Conservation (phyloP, 2,329 filamentous ascomycete genomes). For the Fusarium chuoi region DNA sequence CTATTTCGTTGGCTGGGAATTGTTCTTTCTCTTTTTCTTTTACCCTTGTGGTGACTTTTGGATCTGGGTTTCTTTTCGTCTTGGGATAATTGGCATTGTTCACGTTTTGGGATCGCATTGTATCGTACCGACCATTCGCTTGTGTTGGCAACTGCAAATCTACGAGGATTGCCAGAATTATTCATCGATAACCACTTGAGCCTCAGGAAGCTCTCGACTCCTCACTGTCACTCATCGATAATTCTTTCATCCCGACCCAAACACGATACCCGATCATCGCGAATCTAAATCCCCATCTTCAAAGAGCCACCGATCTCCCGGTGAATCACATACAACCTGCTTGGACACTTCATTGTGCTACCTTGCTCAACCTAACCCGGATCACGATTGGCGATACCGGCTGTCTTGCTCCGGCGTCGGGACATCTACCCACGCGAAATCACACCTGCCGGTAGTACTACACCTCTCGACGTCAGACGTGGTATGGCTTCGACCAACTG, state of each 20-base stretch:
- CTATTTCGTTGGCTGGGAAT: constrained; percentile 20
- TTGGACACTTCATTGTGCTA: constrained; percentile 34
- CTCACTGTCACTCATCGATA: constrained; percentile 4
- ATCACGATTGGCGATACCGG: constrained; percentile 30
- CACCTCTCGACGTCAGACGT: constrained; percentile 23
- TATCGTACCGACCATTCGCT: constrained; percentile 10
- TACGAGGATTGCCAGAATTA: constrained; percentile 7
- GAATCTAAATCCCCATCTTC: neutral
- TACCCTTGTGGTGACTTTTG: constrained; percentile 21
- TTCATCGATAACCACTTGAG: constrained; percentile 22
- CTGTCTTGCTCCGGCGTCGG: constrained; percentile 24
- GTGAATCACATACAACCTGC: constrained; percentile 6
- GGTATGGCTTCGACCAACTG: constrained; percentile 41
- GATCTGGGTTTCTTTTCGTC: constrained; percentile 31
- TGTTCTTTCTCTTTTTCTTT: constrained; percentile 12
- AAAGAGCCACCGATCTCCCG: neutral
- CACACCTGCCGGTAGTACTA: constrained; percentile 23
- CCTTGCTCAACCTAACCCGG: constrained; percentile 32
- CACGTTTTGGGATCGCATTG: constrained; percentile 18
- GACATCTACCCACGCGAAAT: constrained; percentile 18
- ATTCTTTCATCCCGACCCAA: neutral
- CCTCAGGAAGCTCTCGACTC: constrained; percentile 17
- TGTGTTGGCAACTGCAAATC: constrained; percentile 13
- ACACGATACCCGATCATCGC: neutral
- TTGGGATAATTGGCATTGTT: constrained; percentile 33